A percentile compares a stretch with the other conserved stretches of the same genome.
phyloP scores from a whole-genome alignment of 192 early-diverging fungal species.

The Coemansia sp. region DNA sequence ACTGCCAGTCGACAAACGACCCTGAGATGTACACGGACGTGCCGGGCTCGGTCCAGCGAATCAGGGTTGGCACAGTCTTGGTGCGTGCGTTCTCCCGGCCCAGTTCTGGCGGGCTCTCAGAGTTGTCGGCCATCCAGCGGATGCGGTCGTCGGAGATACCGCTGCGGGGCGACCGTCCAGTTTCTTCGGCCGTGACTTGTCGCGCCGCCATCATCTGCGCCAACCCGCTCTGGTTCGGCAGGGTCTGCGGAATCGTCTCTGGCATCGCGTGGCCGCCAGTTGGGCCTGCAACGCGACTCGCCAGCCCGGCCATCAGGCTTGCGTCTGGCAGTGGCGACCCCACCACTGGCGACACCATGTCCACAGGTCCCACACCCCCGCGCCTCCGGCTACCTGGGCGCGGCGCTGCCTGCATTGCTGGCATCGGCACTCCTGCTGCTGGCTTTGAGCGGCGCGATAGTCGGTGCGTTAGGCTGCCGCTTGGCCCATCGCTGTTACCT shows the following conservation, averaged over 20 bases:
- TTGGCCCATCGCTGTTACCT: conserved; percentile 9
- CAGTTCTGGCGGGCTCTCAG: too few relatives aligned
- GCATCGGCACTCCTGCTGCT: conserved; percentile 28
- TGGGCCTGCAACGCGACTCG: conserved; percentile 3
- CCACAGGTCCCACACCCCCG: conserved; percentile 41
- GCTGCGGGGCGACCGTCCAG: conserved; percentile 38
- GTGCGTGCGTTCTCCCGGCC: too few relatives aligned
- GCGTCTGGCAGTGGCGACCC: conserved; percentile 52
- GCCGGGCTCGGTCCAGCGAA: conserved; percentile 75
- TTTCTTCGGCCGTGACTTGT: conserved; percentile 33
- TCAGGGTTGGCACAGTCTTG: conserved; percentile 77
- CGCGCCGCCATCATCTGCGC: conserved; percentile 54
- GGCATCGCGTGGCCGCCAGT: conserved; percentile 36
- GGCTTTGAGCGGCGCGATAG: conserved; percentile 49
- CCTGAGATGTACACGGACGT: conserved; percentile 89
- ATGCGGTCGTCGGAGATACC: conserved; percentile 49
- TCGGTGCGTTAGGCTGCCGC: conserved; percentile 23
- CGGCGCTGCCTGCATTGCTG: conserved; percentile 11
- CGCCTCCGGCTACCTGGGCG: conserved; percentile 5
- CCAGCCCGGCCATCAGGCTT: conserved; percentile 8
- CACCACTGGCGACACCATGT: conserved; percentile 50
- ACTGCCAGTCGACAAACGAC: conserved; percentile 96
- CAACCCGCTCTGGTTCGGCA: conserved; percentile 53
- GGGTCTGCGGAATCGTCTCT: conserved; percentile 49
- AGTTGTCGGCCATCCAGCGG: conserved; percentile 22